phyloP scores from a whole-genome alignment of 768 basidiomycete genomes.

The Infundibulicybe gibba region DNA sequence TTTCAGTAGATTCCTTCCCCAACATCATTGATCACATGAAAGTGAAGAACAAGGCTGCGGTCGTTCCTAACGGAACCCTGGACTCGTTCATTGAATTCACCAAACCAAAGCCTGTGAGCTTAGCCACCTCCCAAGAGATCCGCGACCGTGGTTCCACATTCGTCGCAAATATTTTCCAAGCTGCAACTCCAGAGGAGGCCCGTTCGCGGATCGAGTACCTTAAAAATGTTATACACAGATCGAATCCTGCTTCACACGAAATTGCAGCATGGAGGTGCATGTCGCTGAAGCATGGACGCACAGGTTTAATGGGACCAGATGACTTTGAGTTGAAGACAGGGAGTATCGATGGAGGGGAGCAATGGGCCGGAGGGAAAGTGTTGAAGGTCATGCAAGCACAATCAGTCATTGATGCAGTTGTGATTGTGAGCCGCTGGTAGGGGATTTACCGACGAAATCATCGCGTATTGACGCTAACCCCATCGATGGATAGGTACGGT shows the following conservation, averaged over 20 bases:
- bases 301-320: conserved; percentile 66
- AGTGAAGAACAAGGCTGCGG: too few relatives aligned
- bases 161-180: conserved; percentile 57
- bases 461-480: not conserved
- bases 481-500: conserved; percentile 56
- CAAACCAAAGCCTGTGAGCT: conserved; percentile 38
- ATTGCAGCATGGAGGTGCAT: conserved; percentile 81
- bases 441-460: conserved; percentile 3
- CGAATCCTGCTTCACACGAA: conserved; percentile 63
- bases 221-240: conserved; percentile 52
- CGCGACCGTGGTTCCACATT: conserved; percentile 75
- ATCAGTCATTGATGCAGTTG: conserved; percentile 72
- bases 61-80: conserved; percentile 23
- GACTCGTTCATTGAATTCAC: conserved; percentile 51
- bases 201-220: conserved; percentile 46
- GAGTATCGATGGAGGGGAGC: conserved; percentile 75
- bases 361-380: conserved; percentile 61
- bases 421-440: conserved; percentile 79
- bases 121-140: conserved; percentile 68
- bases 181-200: conserved; percentile 50
- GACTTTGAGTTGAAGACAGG: conserved; percentile 70
- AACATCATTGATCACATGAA: too few relatives aligned
- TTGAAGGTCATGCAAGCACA: conserved; percentile 67
- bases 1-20: too few relatives aligned
- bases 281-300: conserved; percentile 59